These are phyloP conservation scores for Pichia terricola DNA, from an alignment of 1,139 yeast species.

Conservation along the genomic window DNA sequence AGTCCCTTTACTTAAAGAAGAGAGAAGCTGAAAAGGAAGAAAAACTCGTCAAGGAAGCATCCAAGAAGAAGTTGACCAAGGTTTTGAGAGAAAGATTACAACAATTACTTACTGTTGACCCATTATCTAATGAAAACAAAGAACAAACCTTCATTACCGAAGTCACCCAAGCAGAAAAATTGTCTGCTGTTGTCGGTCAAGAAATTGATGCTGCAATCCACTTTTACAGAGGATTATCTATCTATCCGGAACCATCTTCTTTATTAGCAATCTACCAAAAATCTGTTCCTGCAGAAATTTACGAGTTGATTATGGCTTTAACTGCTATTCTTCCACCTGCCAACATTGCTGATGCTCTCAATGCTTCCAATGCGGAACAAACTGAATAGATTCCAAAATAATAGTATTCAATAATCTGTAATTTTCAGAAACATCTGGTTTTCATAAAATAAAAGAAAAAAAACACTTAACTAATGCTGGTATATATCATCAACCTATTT, in stretches of 20 bases:
- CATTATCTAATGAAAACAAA: constrained; percentile 52
- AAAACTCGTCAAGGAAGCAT: constrained; percentile 44
- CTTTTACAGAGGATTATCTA: constrained; percentile 90
- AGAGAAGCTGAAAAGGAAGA: constrained; percentile 42
- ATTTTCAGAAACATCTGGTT: no score
- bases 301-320: constrained; percentile 79
- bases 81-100: constrained; percentile 53
- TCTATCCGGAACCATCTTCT: constrained; percentile 92
- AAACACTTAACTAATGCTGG: no score
- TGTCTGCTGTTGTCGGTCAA: constrained; percentile 46
- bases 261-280: constrained; percentile 82
- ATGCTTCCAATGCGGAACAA: constrained; percentile 27
- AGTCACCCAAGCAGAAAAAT: constrained; percentile 76
- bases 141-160: constrained; percentile 73
- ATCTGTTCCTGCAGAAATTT: constrained; percentile 71
- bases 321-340: constrained; percentile 85
- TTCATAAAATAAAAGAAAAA: no score
- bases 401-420: no score
- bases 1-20: constrained; percentile 53
- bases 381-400: constrained; percentile 7
- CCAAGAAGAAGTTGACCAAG: constrained; percentile 51
- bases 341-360: constrained; percentile 61
- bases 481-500: no score
- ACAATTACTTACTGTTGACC: constrained; percentile 56
- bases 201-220: constrained; percentile 76